A percentile compares a stretch with the other conserved stretches of the same genome.
These are phyloP conservation scores for Sugiyamaella smithiae DNA, from an alignment of 805 yeast species.

Conservation along the genomic window DNA sequence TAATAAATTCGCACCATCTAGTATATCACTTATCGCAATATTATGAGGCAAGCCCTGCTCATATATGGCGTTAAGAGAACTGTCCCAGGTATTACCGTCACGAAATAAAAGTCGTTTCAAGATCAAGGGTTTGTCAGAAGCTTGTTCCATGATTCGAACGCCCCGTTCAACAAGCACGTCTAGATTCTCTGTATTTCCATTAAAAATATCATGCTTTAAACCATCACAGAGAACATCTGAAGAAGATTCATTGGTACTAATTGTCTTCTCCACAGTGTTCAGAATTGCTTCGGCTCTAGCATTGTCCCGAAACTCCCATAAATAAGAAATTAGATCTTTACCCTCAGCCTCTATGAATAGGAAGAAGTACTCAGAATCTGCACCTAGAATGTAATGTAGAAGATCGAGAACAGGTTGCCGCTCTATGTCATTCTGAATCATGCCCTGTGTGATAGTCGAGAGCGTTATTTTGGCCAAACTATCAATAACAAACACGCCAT, in stretches of 20 bases:
- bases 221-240: not conserved
- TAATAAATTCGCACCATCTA: slow-evolving; percentile 34
- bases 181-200: slow-evolving; percentile 10
- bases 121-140: not conserved
- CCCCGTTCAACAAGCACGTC: slow-evolving; percentile 19
- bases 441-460: too few relatives aligned
- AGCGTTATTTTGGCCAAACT: not conserved
- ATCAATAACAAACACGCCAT: slow-evolving; percentile 20
- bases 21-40: slow-evolving; percentile 15
- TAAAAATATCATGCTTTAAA: not conserved
- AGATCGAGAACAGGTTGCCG: not conserved
- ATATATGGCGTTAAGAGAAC: not conserved
- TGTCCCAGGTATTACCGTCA: not conserved
- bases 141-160: slow-evolving; percentile 14
- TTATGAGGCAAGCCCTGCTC: slow-evolving; percentile 20
- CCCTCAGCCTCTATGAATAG: slow-evolving; percentile 6
- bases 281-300: not conserved
- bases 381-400: not conserved
- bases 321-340: slow-evolving; percentile 15
- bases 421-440: not conserved
- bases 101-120: not conserved
- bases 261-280: not conserved
- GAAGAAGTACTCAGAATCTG: not conserved
- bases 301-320: slow-evolving; percentile 19
- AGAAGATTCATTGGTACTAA: not conserved